phyloP scores from a whole-genome alignment of 495 filamentous ascomycete genomes.

The Xylaria bambusicola region DNA sequence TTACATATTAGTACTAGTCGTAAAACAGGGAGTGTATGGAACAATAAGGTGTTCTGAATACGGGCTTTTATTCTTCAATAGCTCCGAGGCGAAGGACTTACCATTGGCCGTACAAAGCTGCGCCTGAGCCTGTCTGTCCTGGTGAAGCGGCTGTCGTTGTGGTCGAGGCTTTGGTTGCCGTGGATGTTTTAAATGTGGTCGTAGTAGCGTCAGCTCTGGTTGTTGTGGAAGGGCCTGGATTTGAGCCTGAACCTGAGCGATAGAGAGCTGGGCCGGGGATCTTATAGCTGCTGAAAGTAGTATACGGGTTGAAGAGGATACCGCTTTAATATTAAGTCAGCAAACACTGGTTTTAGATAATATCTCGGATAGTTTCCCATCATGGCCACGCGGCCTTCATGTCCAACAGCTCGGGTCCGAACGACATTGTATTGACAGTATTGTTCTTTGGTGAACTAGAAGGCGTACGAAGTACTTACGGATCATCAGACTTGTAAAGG shows the following conservation, averaged over 20 bases:
- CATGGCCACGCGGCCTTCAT: too few relatives aligned
- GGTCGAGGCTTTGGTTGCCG: not conserved
- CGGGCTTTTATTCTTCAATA: too few relatives aligned
- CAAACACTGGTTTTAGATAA: not conserved
- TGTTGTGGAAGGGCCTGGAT: not conserved
- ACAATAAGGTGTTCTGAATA: too few relatives aligned
- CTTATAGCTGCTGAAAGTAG: slow-evolving; percentile 35
- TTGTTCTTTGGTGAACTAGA: not conserved
- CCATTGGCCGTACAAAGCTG: slow-evolving; percentile 13
- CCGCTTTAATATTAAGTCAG: slow-evolving; percentile 27
- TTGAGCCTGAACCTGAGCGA: not conserved
- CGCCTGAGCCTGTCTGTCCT: not conserved
- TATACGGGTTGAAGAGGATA: slow-evolving; percentile 60
- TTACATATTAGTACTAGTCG: not conserved
- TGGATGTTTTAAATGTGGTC: not conserved
- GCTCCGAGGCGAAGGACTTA: slow-evolving; percentile 3
- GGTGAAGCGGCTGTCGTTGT: slow-evolving; percentile 2
- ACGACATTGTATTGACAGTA: too few relatives aligned
- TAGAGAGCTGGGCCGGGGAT: slow-evolving; percentile 35
- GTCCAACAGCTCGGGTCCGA: too few relatives aligned
- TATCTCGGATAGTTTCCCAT: too few relatives aligned
- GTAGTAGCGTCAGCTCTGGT: not conserved
- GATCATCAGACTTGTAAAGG: slow-evolving; percentile 57
- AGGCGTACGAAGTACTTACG: slow-evolving; percentile 19
- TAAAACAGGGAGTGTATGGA: not conserved